Evolutionary conservation across 768 basidiomycete genomes (phyloP).

Genomic region (Lactarius hengduanensis): DNA sequence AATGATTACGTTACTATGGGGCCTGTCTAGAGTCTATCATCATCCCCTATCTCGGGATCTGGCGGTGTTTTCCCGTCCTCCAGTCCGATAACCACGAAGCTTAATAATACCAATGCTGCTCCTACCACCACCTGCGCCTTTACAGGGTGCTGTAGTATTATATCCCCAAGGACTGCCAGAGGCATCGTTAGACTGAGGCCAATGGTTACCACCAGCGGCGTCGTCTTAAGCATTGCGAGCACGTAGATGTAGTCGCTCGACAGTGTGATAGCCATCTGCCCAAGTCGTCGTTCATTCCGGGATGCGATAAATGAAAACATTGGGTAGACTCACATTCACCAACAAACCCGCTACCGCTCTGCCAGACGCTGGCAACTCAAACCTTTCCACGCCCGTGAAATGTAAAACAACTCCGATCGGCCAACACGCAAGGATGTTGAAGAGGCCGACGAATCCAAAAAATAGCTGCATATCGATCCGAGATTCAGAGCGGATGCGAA

Average conservation of each 20-base stretch:
- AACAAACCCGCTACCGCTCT: slow-evolving; percentile 50
- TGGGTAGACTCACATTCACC: slow-evolving; percentile 48
- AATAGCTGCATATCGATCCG: slow-evolving; percentile 92
- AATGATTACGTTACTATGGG: not conserved
- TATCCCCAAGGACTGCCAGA: slow-evolving; percentile 82
- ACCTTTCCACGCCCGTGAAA: slow-evolving; percentile 63
- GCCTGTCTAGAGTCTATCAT: not conserved
- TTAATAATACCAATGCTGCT: slow-evolving; percentile 69
- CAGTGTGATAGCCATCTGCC: slow-evolving; percentile 78
- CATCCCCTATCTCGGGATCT: slow-evolving; percentile 11
- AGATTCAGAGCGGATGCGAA: slow-evolving; percentile 75
- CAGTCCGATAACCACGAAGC: slow-evolving; percentile 73
- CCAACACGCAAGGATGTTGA: slow-evolving; percentile 75
- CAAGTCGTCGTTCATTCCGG: slow-evolving; percentile 1
- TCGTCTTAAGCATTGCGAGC: slow-evolving; percentile 94
- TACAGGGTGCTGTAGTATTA: slow-evolving; percentile 57
- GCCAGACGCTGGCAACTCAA: slow-evolving; percentile 62
- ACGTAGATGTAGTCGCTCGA: slow-evolving; percentile 86
- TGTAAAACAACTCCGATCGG: slow-evolving; percentile 80
- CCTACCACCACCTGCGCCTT: slow-evolving; percentile 65
- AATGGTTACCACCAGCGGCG: slow-evolving; percentile 88
- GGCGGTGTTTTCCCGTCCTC: slow-evolving; percentile 41
- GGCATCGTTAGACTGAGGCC: slow-evolving; percentile 94
- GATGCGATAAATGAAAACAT: not conserved
- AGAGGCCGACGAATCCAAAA: slow-evolving; percentile 91